Evolutionary conservation across 2,329 filamentous ascomycete genomes (phyloP).

Genomic region (Chalaropsis ovoidea): DNA sequence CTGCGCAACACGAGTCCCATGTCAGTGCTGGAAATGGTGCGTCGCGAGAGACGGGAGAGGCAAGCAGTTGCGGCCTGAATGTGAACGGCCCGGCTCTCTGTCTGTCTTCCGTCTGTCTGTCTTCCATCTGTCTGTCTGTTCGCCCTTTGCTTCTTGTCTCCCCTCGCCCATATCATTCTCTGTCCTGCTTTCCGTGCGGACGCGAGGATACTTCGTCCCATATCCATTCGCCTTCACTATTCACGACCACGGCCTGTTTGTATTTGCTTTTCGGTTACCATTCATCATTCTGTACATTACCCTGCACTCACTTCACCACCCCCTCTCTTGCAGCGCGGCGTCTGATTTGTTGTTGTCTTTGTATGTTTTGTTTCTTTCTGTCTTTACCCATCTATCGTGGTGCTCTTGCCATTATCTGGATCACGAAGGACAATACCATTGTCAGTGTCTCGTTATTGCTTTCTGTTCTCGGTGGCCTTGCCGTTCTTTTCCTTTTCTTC

Average conservation of each 20-base stretch:
- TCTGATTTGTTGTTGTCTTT: background rate
- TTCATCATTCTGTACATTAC: conserved; percentile 9
- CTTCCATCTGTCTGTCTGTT: background rate
- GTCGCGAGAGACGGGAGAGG: conserved; percentile 34
- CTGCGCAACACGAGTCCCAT: conserved; percentile 50
- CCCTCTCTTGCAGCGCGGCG: conserved; percentile 19
- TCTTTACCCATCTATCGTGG: background rate
- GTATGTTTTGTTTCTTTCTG: conserved; percentile 5
- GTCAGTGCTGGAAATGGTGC: conserved; percentile 47
- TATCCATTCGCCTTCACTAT: background rate
- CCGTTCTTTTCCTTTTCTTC: background rate
- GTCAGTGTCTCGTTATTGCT: background rate
- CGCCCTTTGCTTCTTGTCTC: background rate
- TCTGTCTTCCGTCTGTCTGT: background rate
- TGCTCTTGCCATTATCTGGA: background rate
- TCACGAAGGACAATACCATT: conserved; percentile 15
- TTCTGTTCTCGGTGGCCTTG: background rate
- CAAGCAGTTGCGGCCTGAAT: conserved; percentile 4
- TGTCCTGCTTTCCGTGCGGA: background rate
- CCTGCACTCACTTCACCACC: conserved; percentile 1
- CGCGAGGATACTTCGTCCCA: background rate
- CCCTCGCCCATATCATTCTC: background rate
- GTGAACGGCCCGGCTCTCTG: background rate
- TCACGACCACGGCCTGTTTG: conserved; percentile 11
- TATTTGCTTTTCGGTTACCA: conserved; percentile 12